Conservation (phyloP, 2,329 filamentous ascomycete genomes). For the Chaetoscypha palmicola region DNA sequence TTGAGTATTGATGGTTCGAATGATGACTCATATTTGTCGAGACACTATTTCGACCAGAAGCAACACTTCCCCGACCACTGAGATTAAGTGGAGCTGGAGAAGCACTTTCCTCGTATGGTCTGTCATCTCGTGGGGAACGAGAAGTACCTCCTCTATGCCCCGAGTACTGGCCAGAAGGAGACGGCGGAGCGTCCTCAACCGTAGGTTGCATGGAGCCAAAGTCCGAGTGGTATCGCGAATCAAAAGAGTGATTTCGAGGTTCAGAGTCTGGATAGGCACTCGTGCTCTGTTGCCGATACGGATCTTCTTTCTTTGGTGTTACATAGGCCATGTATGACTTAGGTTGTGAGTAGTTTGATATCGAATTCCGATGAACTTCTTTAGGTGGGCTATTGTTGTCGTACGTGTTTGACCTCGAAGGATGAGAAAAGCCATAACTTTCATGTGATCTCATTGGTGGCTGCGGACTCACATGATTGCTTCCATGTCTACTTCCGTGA, state of each 20-base stretch:
- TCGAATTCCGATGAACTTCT: slow-evolving; percentile 22
- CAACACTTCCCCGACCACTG: slow-evolving; percentile 22
- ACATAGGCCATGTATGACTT: slow-evolving; percentile 27
- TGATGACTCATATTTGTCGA: slow-evolving; percentile 16
- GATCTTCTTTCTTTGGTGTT: slow-evolving; percentile 22
- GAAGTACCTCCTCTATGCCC: slow-evolving; percentile 18
- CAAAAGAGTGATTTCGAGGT: slow-evolving; percentile 30
- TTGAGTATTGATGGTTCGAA: slow-evolving; percentile 21
- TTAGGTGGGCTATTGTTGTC: slow-evolving; percentile 12
- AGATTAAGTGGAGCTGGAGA: slow-evolving; percentile 29
- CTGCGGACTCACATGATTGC: slow-evolving; percentile 20
- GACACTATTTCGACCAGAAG: slow-evolving; percentile 22
- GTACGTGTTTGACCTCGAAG: slow-evolving; percentile 17
- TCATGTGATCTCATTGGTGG: slow-evolving; percentile 16
- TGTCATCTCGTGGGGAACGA: slow-evolving; percentile 18
- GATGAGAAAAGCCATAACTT: slow-evolving; percentile 21
- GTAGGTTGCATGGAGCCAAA: slow-evolving; percentile 40
- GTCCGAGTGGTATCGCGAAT: slow-evolving; percentile 32
- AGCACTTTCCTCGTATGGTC: slow-evolving; percentile 25
- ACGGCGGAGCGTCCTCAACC: slow-evolving; percentile 37
- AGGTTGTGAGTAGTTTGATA: slow-evolving; percentile 22
- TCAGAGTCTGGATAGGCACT: slow-evolving; percentile 25
- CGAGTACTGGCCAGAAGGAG: slow-evolving; percentile 20
- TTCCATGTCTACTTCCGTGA: slow-evolving; percentile 24
- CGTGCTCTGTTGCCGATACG: slow-evolving; percentile 19